Base-by-base conservation (phyloP, 2,329 filamentous ascomycete genomes). In the Trichoderma polysporum region DNA sequence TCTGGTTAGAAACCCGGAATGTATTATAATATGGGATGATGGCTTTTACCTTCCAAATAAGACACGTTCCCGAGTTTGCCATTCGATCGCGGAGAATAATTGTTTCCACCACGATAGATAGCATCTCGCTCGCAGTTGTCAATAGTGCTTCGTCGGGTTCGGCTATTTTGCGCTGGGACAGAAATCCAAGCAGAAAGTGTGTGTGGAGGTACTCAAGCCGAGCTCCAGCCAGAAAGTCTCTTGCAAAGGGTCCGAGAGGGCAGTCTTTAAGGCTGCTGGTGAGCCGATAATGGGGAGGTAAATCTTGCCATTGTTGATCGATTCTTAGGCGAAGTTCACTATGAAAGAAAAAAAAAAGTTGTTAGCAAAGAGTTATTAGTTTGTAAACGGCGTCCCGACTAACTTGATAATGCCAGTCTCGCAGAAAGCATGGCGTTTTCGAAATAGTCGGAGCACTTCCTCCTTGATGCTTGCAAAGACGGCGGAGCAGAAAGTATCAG, bases 61-160 rank as follows among this genome's bases (percentile, higher is more conserved):
- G 62, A 12, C 52, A 66, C 6, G 62, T 66, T 31, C 62, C 62
- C 8, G 62, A 66, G n/a, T 66, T 66, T 31, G 54, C 62, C 62
- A 58, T 50, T n/a, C 62, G 62, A 66, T 66, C 53, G 5, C 62
- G 62, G 8, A 66, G 25, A 9, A 66, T 66, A 2, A 66, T 66
- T 0, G 41, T 29, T 22, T 66, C 62, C 2, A 66, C 62, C 3
- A 58, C 62, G 12, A 66, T 58, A 8, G 62, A 66, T 4, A 66
- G 53, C 62, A 66, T 66, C 37, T 66, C 62, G 54, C 31, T 37
- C 10, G 53, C 53, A 17, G 37, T 57, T 31, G 19, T 58, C 41
- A 66, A 33, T 29, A 66, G 29, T 4, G 62, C 33, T 39, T 65
- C 62, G 10, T 65, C 62, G 2, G 62, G 62, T 37, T 65, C 62